A percentile compares a stretch with the other conserved stretches of the same genome.
Evolutionary conservation across 345 rosid species (phyloP).

Genomic region (Chamaenerion angustifolium): DNA sequence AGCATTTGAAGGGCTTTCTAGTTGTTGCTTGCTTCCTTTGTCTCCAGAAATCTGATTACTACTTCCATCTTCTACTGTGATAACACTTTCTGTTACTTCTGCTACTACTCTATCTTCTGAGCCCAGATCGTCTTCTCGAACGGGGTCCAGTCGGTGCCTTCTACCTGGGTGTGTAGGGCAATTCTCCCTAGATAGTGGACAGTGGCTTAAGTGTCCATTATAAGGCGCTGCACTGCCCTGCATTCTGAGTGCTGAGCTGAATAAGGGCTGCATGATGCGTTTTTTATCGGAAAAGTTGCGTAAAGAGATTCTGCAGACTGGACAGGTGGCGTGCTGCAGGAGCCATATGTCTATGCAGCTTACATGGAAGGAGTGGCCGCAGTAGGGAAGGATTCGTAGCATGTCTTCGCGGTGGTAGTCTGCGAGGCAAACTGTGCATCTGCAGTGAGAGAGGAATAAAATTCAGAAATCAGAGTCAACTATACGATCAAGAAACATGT

Average conservation of each 20-base stretch:
- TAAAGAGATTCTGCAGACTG: slow-evolving; percentile 57
- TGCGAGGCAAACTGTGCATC: slow-evolving; percentile 65
- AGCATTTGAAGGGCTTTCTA: slow-evolving; percentile 44
- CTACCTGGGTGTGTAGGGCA: slow-evolving; percentile 17
- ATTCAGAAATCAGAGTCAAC: background rate
- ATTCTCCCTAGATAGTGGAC: slow-evolving; percentile 21
- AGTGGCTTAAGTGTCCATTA: slow-evolving; percentile 20
- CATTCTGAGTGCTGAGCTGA: slow-evolving; percentile 42
- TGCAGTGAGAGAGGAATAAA: slow-evolving; percentile 8
- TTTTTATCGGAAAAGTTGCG: slow-evolving; percentile 41
- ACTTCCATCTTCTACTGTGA: slow-evolving; percentile 15
- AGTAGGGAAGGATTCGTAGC: slow-evolving; percentile 60
- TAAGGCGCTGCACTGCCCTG: slow-evolving; percentile 21
- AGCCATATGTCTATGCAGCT: slow-evolving; percentile 72
- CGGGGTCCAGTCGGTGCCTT: slow-evolving; percentile 14
- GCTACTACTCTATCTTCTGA: slow-evolving; percentile 12
- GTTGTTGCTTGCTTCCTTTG: slow-evolving; percentile 14
- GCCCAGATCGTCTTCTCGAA: slow-evolving; percentile 17
- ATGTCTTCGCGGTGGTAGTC: slow-evolving; percentile 46
- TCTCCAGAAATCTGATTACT: slow-evolving; percentile 16
- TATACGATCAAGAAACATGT: no score
- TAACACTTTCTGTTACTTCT: slow-evolving; percentile 15
- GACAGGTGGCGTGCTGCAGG: slow-evolving; percentile 70
- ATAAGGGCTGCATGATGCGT: slow-evolving; percentile 47
- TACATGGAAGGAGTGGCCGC: slow-evolving; percentile 61